A percentile compares a stretch with the other conserved stretches of the same genome.
These are phyloP conservation scores for Fraxinus sp. DNA, from an alignment of 305 asterid species.

Conservation along the genomic window DNA sequence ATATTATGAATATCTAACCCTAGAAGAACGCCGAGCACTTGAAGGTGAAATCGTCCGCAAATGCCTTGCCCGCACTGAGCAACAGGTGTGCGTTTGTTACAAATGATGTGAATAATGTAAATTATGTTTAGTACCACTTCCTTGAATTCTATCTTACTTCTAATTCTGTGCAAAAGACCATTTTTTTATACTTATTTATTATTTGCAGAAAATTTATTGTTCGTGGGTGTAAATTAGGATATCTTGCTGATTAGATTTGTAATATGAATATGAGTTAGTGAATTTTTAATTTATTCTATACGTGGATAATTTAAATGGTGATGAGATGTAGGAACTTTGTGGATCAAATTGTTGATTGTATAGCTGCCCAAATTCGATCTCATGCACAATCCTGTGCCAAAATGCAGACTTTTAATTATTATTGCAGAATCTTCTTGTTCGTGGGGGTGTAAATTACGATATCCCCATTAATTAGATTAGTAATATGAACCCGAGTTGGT, in stretches of 20 bases:
- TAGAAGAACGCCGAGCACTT: conserved; percentile 95
- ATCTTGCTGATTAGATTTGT: neutral
- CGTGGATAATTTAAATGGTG: neutral
- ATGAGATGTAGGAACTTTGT: neutral
- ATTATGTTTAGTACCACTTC: neutral
- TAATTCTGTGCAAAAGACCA: too few species aligned
- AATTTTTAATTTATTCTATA: neutral
- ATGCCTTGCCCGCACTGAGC: conserved; percentile 91
- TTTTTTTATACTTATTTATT: too few species aligned
- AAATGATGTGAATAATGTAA: neutral
- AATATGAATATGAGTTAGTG: neutral
- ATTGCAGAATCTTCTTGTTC: neutral
- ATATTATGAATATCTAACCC: conserved; percentile 85
- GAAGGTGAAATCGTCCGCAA: conserved; percentile 99
- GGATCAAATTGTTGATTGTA: neutral
- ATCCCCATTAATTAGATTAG: neutral
- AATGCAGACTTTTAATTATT: neutral
- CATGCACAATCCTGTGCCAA: neutral
- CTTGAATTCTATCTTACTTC: too few species aligned
- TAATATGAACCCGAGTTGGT: neutral
- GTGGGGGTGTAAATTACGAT: neutral
- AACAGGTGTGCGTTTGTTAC: conserved; percentile 48
- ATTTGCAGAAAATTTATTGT: neutral
- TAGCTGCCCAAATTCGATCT: neutral
- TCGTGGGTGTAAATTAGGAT: neutral